A percentile compares a stretch with the other conserved stretches of the same genome.
phyloP scores from a whole-genome alignment of 176 grass and related monocot genomes.

The Eleusine coracana region DNA sequence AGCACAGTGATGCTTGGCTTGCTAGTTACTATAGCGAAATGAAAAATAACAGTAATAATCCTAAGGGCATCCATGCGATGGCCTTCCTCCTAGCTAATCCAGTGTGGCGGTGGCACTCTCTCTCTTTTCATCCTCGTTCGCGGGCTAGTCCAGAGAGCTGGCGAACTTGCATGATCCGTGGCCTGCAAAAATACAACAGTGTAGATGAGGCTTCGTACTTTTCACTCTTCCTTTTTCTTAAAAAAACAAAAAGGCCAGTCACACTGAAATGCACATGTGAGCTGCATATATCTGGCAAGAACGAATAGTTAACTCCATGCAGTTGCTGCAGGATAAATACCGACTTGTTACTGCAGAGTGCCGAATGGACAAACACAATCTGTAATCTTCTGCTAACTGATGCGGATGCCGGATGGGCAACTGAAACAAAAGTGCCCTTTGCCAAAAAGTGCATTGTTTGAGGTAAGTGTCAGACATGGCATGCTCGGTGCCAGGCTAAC shows the following conservation, averaged over 20 bases:
- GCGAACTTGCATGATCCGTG: constrained; percentile 41
- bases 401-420: neutral
- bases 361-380: neutral
- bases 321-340: neutral
- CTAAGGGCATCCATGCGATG: constrained; percentile 31
- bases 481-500: neutral
- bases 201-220: neutral
- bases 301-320: neutral
- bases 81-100: constrained; percentile 4
- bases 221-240: neutral
- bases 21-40: neutral
- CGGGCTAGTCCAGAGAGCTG: constrained; percentile 6
- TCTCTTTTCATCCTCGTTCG: neutral
- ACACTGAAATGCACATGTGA: neutral
- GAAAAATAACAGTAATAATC: neutral
- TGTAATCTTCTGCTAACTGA: neutral
- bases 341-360: neutral
- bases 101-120: neutral
- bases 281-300: neutral
- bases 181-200: constrained; percentile 31
- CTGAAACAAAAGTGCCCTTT: neutral
- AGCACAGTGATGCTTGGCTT: neutral
- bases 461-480: neutral
- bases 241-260: neutral
- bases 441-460: neutral